Conservation (phyloP, 1,284 basidiomycete genomes). For the Sanghuangporus sanghuang region DNA sequence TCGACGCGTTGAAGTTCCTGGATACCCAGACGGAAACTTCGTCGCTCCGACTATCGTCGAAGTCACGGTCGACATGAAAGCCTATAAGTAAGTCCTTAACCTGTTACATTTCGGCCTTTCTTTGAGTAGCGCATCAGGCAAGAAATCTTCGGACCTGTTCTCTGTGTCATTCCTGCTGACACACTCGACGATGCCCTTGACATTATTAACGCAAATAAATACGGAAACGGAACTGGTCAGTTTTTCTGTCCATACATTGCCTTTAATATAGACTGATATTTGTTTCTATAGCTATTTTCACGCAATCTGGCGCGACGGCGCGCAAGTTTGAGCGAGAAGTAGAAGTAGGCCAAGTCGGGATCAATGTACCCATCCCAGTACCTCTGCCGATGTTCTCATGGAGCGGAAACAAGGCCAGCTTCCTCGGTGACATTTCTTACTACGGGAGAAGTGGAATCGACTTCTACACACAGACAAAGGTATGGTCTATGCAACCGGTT, state of each 20-base stretch:
- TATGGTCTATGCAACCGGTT: slow-evolving; percentile 23
- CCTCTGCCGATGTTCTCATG: slow-evolving; percentile 91
- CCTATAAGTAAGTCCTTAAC: slow-evolving; percentile 65
- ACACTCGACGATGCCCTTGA: slow-evolving; percentile 89
- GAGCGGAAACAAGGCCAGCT: slow-evolving; percentile 88
- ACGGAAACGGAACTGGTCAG: slow-evolving; percentile 79
- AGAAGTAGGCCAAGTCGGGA: slow-evolving; percentile 89
- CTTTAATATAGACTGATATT: neutral
- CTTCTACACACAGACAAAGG: slow-evolving; percentile 90
- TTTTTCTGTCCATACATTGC: neutral
- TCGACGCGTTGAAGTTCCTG: slow-evolving; percentile 60
- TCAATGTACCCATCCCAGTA: slow-evolving; percentile 92
- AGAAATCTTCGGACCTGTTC: slow-evolving; percentile 94
- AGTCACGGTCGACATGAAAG: slow-evolving; percentile 77
- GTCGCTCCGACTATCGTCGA: slow-evolving; percentile 92
- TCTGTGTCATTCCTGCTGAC: slow-evolving; percentile 77
- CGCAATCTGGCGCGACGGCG: slow-evolving; percentile 93
- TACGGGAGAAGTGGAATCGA: slow-evolving; percentile 87
- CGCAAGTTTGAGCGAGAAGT: slow-evolving; percentile 89
- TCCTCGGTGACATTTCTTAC: slow-evolving; percentile 85
- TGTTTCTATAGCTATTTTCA: slow-evolving; percentile 70
- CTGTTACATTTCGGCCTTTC: neutral
- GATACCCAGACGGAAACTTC: slow-evolving; percentile 91
- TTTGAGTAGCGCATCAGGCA: slow-evolving; percentile 44
- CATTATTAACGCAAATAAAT: slow-evolving; percentile 86